Evolutionary conservation across 208 protist genomes (phyloP).

Genomic region (Leishmania aethiopica): DNA sequence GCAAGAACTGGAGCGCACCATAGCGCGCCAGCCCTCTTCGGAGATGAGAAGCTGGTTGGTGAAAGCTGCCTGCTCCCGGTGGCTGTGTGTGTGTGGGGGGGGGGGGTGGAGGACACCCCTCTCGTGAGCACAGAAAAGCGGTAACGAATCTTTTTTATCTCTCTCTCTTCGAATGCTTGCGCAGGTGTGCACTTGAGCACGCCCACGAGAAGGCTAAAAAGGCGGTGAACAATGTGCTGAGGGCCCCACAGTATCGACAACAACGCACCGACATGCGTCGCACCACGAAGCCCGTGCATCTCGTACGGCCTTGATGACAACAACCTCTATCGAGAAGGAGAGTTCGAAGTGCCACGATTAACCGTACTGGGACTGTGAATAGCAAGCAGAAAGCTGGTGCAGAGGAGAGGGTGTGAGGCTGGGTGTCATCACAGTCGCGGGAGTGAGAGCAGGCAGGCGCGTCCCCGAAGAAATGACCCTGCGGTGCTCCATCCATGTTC

Average conservation of each 20-base stretch:
- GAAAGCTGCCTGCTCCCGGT: slow-evolving; percentile 18
- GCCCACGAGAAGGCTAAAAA: background rate
- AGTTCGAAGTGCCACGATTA: slow-evolving; percentile 33
- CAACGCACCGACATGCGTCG: background rate
- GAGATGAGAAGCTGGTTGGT: slow-evolving; percentile 41
- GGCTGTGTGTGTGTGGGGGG: background rate
- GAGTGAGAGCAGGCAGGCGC: background rate
- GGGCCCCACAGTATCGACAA: background rate
- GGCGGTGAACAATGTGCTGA: background rate
- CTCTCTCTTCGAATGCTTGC: no score
- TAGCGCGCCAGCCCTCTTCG: background rate
- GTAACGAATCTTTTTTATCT: background rate
- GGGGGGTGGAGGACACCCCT: no score
- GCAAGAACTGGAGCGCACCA: background rate
- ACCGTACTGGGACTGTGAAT: slow-evolving; percentile 9
- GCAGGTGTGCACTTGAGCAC: background rate
- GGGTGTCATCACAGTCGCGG: background rate
- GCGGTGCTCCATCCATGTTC: background rate
- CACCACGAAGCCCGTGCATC: background rate
- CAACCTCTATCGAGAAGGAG: slow-evolving; percentile 23
- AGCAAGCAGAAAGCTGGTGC: background rate
- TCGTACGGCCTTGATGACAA: slow-evolving; percentile 36
- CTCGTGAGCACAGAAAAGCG: no score
- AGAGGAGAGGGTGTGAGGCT: background rate
- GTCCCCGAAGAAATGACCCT: background rate